These are phyloP conservation scores for Petunia secreta DNA, from an alignment of 257 asterid genomes.

Conservation along the genomic window DNA sequence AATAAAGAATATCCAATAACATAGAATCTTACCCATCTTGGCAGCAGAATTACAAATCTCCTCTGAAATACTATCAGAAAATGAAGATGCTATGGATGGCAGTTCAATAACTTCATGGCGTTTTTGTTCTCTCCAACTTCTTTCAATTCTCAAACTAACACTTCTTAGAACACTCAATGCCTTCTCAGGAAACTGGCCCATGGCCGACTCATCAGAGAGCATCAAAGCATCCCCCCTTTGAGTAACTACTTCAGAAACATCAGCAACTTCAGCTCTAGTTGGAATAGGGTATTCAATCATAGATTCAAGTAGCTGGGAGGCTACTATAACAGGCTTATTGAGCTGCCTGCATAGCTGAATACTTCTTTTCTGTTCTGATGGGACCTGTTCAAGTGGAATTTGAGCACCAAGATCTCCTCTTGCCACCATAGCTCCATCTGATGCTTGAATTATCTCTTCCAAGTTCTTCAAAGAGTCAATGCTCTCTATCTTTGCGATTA, in stretches of 20 bases:
- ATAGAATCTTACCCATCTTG: conserved; percentile 78
- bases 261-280: conserved; percentile 99
- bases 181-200: conserved; percentile 98
- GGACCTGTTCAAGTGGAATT: conserved; percentile 97
- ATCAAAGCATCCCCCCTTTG: conserved; percentile 92
- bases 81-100: conserved; percentile 83
- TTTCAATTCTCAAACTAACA: conserved; percentile 94
- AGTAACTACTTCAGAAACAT: conserved; percentile 96
- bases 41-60: conserved; percentile 99
- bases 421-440: conserved; percentile 99
- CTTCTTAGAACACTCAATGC: conserved; percentile 91
- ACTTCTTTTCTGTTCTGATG: conserved; percentile 87
- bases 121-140: conserved; percentile 98
- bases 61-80: conserved; percentile 80
- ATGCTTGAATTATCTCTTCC: conserved; percentile 87
- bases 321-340: conserved; percentile 92
- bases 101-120: conserved; percentile 74
- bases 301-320: conserved; percentile 95
- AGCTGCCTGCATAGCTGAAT: conserved; percentile 88
- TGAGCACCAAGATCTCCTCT: conserved; percentile 99
- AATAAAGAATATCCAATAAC: no score
- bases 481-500: conserved; percentile 94
- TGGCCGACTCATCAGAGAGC: conserved; percentile 99
- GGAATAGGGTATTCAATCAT: conserved; percentile 99
- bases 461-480: conserved; percentile 90